Evolutionary conservation across 1,284 basidiomycete species (phyloP).

Genomic region (Puccinia horiana): DNA sequence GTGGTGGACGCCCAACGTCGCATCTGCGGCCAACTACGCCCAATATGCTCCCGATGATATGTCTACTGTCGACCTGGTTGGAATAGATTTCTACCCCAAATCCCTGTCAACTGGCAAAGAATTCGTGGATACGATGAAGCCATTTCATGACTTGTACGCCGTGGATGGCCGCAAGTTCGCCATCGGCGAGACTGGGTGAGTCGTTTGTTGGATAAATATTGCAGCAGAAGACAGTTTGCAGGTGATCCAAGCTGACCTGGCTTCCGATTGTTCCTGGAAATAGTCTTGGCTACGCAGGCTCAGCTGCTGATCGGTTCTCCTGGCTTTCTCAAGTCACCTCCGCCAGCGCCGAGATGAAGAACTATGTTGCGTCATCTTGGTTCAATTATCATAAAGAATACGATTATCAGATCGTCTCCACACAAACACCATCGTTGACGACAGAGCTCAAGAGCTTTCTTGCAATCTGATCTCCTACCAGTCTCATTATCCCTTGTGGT

Average conservation of each 20-base stretch:
- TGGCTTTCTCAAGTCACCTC: constrained; percentile 55
- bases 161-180: constrained; percentile 55
- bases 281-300: constrained; percentile 52
- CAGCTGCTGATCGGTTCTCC: constrained; percentile 52
- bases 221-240: neutral
- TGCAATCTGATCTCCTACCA: neutral
- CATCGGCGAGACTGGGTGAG: constrained; percentile 58
- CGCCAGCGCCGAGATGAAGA: constrained; percentile 53
- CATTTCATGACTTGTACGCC: constrained; percentile 58
- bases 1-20: constrained; percentile 56
- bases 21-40: constrained; percentile 53
- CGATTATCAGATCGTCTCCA: constrained; percentile 52
- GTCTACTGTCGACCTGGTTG: constrained; percentile 56
- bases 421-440: constrained; percentile 18
- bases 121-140: constrained; percentile 56
- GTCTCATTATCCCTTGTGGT: neutral
- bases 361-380: constrained; percentile 57
- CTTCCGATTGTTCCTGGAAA: neutral
- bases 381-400: constrained; percentile 56
- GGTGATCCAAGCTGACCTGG: neutral
- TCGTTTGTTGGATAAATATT: neutral
- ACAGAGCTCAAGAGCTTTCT: constrained; percentile 6
- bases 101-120: constrained; percentile 50
- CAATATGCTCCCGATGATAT: constrained; percentile 56
- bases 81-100: constrained; percentile 58